A percentile compares a stretch with the other conserved stretches of the same genome.
These are phyloP conservation scores for Mucor plumbeus DNA, from an alignment of 371 early-diverging fungal genomes.

Conservation along the genomic window DNA sequence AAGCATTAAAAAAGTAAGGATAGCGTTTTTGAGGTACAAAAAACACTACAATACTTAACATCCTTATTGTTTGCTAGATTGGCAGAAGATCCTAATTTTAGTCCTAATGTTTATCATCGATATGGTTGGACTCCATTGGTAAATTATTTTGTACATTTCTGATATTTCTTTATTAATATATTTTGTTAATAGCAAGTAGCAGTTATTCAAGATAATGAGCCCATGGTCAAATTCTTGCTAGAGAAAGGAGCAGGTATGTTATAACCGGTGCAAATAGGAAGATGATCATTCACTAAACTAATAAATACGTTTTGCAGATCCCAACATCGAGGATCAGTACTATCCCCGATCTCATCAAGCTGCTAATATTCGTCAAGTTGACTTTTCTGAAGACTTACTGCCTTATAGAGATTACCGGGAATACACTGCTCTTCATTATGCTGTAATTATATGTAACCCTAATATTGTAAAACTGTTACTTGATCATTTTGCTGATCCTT, in stretches of 20 bases:
- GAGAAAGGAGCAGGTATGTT: constrained; percentile 52
- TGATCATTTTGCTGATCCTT: constrained; percentile 65
- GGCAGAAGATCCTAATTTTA: constrained; percentile 53
- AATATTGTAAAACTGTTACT: constrained; percentile 61
- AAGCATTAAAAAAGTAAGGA: constrained; percentile 41
- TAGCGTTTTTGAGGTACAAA: not conserved
- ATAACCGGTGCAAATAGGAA: not conserved
- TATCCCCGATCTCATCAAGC: constrained; percentile 55
- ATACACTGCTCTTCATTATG: constrained; percentile 69
- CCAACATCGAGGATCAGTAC: constrained; percentile 53
- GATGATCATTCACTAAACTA: not conserved
- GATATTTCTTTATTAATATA: not conserved
- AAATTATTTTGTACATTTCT: constrained; percentile 10
- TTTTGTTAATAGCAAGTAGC: constrained; percentile 45
- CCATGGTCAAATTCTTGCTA: constrained; percentile 47
- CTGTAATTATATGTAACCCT: constrained; percentile 66
- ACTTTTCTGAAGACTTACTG: constrained; percentile 51
- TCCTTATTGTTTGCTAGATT: constrained; percentile 23
- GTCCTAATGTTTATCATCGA: constrained; percentile 50
- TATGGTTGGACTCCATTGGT: constrained; percentile 60
- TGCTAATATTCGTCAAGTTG: constrained; percentile 46
- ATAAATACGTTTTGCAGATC: constrained; percentile 33
- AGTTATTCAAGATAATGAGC: constrained; percentile 55
- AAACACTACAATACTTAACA: not conserved
- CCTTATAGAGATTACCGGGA: constrained; percentile 57